phyloP scores from a whole-genome alignment of 1,284 basidiomycete genomes.

The Ustilago lituana region DNA sequence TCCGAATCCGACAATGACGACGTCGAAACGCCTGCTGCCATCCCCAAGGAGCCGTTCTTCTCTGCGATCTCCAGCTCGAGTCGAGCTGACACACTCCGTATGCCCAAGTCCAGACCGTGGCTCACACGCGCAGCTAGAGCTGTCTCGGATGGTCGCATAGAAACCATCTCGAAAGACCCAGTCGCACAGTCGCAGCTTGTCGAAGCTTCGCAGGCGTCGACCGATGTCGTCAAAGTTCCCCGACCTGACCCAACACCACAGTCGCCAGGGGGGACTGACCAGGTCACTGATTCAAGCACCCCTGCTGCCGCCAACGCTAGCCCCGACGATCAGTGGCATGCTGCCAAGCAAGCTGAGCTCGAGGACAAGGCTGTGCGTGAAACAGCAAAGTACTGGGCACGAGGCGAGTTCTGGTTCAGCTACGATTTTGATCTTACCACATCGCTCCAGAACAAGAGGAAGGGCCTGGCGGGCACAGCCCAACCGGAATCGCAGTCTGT shows the following conservation, averaged over 20 bases:
- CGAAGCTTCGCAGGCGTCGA: conserved; percentile 3
- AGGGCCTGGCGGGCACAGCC: conserved; percentile 45
- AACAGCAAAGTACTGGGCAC: conserved; percentile 53
- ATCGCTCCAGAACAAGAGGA: conserved; percentile 69
- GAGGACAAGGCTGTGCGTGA: conserved; percentile 62
- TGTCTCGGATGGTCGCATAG: conserved; percentile 36
- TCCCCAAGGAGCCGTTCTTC: conserved; percentile 41
- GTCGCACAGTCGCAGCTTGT: conserved; percentile 12
- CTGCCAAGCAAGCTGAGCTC: conserved; percentile 57
- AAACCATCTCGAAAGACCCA: conserved; percentile 27
- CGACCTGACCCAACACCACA: not conserved
- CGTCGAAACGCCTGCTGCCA: conserved; percentile 49
- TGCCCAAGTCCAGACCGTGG: conserved; percentile 42
- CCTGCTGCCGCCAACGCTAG: not conserved
- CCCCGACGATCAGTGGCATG: conserved; percentile 49
- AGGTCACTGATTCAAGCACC: not conserved
- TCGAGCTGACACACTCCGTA: conserved; percentile 24
- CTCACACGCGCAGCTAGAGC: conserved; percentile 35
- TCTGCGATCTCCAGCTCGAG: conserved; percentile 10
- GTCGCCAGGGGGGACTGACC: conserved; percentile 2
- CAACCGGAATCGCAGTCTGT: not conserved
- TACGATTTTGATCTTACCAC: conserved; percentile 71
- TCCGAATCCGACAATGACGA: conserved; percentile 47
- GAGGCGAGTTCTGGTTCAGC: conserved; percentile 67
- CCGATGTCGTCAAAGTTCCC: conserved; percentile 14